Base-by-base conservation (phyloP, 2,329 filamentous ascomycete genomes). In the Calonectria pteridis region DNA sequence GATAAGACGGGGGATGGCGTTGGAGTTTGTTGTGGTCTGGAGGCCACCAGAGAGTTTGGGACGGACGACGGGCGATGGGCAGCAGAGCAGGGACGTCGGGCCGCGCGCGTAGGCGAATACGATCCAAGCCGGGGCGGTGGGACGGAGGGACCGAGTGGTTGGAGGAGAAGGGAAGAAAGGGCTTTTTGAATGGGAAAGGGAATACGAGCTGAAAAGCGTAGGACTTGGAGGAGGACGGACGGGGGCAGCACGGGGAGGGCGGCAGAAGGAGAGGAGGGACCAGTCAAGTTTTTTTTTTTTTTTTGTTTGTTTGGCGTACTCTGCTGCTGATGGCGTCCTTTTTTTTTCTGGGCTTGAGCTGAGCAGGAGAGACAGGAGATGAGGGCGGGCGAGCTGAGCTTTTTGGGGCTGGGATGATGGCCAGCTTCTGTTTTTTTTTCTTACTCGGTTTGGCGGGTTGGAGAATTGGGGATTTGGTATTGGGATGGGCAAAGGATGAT, bases 201-300 rank as follows among this genome's bases (percentile, higher is more conserved):
- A 80, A 79, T 80, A 82, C 80, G 80, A 82, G 78, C 75, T 77
- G 75, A 75, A 49, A 69, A 40, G 67, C 69, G 68, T 77, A 76
- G 70, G 67, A 77, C 73, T 59, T 68, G 72, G 51, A 62, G 29
- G 71, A 75, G 70, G 59, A 66, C 69, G 65, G 37, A 50, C 43
- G 31, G 53, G 43, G 55, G 70, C 63, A 50, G 62, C 58, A 62
- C 55, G 65, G 37, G 53, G 31, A 46, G 33, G 33, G 70, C 63
- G 49, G 62, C 58, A 40, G 53, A 58, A 58, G 46, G 59, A 63
- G 50, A 65, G 58, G 50, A 65, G 58, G 49, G 50, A 62, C 55
- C 37, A 53, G 69, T 51, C 70, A 51, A 59, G 50, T 68, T 67
- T 55, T 59, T 59, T 58, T 59, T 59, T 58, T 59, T 55, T 58